Conservation (phyloP, 768 basidiomycete genomes). For the Rhizopogon rudus region DNA sequence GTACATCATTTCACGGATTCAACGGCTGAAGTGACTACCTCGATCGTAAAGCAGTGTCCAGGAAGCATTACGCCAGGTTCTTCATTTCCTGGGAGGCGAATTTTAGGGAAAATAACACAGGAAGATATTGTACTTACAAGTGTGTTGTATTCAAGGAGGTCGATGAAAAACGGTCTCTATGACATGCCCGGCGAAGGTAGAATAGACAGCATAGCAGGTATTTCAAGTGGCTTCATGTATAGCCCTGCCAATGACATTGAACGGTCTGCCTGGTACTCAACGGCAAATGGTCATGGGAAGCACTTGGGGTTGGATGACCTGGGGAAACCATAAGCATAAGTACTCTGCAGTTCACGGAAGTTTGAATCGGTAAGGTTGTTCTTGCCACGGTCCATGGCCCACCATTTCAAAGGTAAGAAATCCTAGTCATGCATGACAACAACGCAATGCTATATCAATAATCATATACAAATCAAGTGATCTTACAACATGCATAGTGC, state of each 20-base stretch:
- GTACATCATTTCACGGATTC: neutral
- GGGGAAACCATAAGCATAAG: too few species aligned
- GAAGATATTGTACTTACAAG: constrained; percentile 39
- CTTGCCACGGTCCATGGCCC: too few species aligned
- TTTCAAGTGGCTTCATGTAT: constrained; percentile 49
- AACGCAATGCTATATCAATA: too few species aligned
- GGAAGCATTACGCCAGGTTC: constrained; percentile 79
- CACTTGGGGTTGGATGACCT: too few species aligned
- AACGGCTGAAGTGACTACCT: constrained; percentile 39
- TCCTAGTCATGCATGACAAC: too few species aligned
- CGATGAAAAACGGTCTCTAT: constrained; percentile 80
- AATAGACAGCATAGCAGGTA: constrained; percentile 52
- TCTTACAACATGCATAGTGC: too few species aligned
- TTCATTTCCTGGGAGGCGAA: constrained; percentile 55
- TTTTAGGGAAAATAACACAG: neutral
- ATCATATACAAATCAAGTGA: too few species aligned
- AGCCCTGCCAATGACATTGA: constrained; percentile 64
- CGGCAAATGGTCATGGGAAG: too few species aligned
- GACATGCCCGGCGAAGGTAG: constrained; percentile 80
- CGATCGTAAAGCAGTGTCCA: constrained; percentile 92
- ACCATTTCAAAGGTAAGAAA: too few species aligned
- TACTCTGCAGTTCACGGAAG: too few species aligned
- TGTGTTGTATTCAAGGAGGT: constrained; percentile 79
- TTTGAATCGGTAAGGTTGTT: too few species aligned
- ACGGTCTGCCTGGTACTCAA: constrained; percentile 50